These are phyloP conservation scores for Creolimax fragrantissima DNA, from an alignment of 78 protist species.

Conservation along the genomic window DNA sequence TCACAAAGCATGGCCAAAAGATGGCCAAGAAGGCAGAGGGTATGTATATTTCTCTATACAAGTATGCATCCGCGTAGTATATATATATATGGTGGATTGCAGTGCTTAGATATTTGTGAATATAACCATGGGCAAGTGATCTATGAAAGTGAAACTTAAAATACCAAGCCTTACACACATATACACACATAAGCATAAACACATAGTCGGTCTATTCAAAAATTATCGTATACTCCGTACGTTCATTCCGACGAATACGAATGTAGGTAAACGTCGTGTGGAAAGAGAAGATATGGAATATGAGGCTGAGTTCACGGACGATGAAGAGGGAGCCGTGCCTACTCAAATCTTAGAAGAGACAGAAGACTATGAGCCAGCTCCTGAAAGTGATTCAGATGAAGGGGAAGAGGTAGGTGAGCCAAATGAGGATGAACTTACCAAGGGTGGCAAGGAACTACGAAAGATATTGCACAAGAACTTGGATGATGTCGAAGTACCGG, in stretches of 20 bases:
- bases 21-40: not conserved
- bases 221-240: too few relatives aligned
- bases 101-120: too few relatives aligned
- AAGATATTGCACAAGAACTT: not conserved
- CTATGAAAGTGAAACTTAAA: too few relatives aligned
- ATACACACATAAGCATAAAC: too few relatives aligned
- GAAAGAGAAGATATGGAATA: not conserved
- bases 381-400: not conserved
- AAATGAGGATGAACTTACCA: not conserved
- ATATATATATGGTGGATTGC: too few relatives aligned
- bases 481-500: not conserved
- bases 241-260: too few relatives aligned
- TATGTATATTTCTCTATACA: too few relatives aligned
- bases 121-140: too few relatives aligned
- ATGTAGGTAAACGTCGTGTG: not conserved
- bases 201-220: too few relatives aligned
- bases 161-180: too few relatives aligned
- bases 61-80: too few relatives aligned
- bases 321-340: not conserved
- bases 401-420: not conserved
- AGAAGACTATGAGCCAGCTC: not conserved
- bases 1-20: not conserved
- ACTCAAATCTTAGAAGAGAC: not conserved
- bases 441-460: not conserved
- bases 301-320: not conserved